These are phyloP conservation scores for Auricularia sp. DNA, from an alignment of 768 basidiomycete species.

Conservation along the genomic window DNA sequence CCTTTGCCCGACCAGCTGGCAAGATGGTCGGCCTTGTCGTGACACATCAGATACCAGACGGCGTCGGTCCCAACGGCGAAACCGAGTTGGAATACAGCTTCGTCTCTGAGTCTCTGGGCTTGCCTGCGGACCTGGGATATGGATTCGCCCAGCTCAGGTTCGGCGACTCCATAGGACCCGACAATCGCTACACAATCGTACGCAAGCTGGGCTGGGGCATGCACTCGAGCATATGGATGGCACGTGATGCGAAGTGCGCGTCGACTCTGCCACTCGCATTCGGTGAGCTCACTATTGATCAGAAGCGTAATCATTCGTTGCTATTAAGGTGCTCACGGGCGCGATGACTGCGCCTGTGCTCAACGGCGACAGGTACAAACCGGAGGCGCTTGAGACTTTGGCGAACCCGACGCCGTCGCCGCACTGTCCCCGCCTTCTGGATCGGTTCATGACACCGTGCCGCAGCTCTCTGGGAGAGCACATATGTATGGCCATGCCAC, in stretches of 20 bases:
- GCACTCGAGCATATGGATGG: constrained; percentile 12
- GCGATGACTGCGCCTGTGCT: not conserved
- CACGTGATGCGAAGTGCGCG: constrained; percentile 7
- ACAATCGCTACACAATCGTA: constrained; percentile 7
- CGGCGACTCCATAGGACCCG: not conserved
- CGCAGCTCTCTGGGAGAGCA: constrained; percentile 1
- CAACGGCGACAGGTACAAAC: not conserved
- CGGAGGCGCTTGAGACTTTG: not conserved
- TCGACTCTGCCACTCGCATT: not conserved
- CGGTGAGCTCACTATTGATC: not conserved
- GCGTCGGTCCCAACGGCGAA: not conserved
- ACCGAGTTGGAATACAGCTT: not conserved
- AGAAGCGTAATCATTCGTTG: constrained; percentile 7
- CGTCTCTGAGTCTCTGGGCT: constrained; percentile 3
- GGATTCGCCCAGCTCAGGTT: constrained; percentile 2
- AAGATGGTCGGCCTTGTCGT: not conserved
- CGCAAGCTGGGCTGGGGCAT: constrained; percentile 13
- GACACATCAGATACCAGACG: not conserved
- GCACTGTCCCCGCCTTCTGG: constrained; percentile 6
- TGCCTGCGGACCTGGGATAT: constrained; percentile 1
- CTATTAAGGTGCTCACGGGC: constrained; percentile 9
- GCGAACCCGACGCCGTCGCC: not conserved
- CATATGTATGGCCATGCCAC: constrained; percentile 6
- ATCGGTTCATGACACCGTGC: not conserved
- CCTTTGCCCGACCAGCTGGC: not conserved